Conservation (phyloP, 805 yeast species). For the Jamesozyma lodderae region DNA sequence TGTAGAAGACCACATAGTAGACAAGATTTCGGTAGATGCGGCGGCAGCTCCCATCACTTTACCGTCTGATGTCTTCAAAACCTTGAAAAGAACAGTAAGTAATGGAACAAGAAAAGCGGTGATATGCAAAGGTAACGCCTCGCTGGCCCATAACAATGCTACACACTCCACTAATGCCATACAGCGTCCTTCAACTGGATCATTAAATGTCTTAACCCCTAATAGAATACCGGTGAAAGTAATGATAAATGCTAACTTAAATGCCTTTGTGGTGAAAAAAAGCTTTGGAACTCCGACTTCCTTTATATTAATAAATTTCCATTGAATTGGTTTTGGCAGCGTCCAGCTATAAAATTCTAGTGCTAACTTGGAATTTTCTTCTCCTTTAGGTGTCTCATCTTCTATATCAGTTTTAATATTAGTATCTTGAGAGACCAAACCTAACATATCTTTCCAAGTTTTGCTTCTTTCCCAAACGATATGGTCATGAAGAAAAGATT, state of each 20-base stretch:
- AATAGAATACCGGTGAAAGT: conserved; percentile 45
- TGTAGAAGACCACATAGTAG: conserved; percentile 91
- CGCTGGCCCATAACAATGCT: conserved; percentile 89
- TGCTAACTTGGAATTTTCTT: conserved; percentile 25
- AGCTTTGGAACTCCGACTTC: conserved; percentile 36
- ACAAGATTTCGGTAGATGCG: conserved; percentile 60
- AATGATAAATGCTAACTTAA: conserved; percentile 42
- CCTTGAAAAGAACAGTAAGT: conserved; percentile 60
- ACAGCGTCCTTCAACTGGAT: conserved; percentile 51
- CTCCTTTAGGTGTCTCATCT: conserved; percentile 10
- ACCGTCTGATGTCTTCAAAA: conserved; percentile 45
- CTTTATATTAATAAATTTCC: conserved; percentile 6
- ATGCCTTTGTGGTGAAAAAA: conserved; percentile 39
- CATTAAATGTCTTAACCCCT: conserved; percentile 54
- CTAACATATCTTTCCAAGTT: conserved; percentile 92
- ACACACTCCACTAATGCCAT: conserved; percentile 56
- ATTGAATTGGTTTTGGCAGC: conserved; percentile 21
- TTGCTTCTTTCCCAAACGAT: conserved; percentile 95
- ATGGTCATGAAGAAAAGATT: conserved; percentile 70
- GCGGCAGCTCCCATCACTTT: conserved; percentile 53
- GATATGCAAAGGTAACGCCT: conserved; percentile 82
- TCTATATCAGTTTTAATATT: conserved; percentile 23
- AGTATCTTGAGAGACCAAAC: conserved; percentile 52
- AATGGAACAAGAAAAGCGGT: conserved; percentile 82
- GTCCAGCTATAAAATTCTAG: conserved; percentile 29